Base-by-base conservation (phyloP, 2,329 filamentous ascomycete genomes). In the Phialemoniopsis sp. region DNA sequence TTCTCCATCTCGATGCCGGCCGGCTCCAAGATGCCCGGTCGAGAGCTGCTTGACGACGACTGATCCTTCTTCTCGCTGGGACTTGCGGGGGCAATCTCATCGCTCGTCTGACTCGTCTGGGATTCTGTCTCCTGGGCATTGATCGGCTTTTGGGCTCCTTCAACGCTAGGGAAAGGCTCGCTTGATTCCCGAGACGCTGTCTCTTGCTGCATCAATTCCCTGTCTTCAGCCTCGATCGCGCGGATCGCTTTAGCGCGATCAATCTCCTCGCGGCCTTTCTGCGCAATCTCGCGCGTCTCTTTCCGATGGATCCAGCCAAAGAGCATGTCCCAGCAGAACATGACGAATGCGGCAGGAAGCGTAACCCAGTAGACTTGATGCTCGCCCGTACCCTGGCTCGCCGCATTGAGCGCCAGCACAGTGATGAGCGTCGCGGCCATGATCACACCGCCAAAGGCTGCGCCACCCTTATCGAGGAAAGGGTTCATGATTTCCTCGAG, bases 401-500 rank as follows among this genome's bases (percentile, higher is more conserved):
- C 68, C 3, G 84, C 83, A 37, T 88, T 88, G 19, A 87, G 54
- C 0, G 71, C 77, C 3, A 88, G 63, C 0, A 89, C 64, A 0
- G 81, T 80, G 41, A 87, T 64, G 18, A 89, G 68, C 0, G 83
- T 85, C 0, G 67, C 69, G 2, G 80, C 71, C 82, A 89, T 87
- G 40, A 88, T 66, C 5, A 78, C 46, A 0, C 72, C 78, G 2
- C 82, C 83, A 40, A 87, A 81, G 0, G 66, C 64, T 1, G 85
- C 85, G 8, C 83, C 78, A 3, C 67, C 63, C 46, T 78, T 84
- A 52, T 89, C 84, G 0, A 88, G 57, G 42, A 83, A 88, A 0
- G 85, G 85, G 46, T 88, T 86, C 73, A 88, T 76, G 50, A 88
- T 85, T 51, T 88, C 83, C 46, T 85, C 82, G 0, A 88, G 70